These are phyloP conservation scores for Pholiota adiposa DNA, from an alignment of 1,284 basidiomycete species.

Conservation along the genomic window DNA sequence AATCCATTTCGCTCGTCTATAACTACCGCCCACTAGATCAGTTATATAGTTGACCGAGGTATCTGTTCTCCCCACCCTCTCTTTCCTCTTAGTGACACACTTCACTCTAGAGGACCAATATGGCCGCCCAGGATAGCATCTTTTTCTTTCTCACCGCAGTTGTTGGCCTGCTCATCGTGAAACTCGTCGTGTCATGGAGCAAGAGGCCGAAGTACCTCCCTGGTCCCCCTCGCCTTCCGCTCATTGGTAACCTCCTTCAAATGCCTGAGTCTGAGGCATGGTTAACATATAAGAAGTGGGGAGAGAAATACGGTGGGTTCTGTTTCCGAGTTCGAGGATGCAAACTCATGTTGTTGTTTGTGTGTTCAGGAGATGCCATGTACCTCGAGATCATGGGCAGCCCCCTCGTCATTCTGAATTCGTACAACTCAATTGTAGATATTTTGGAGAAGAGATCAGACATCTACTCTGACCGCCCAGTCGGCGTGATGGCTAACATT, in stretches of 20 bases:
- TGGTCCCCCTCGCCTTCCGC: constrained; percentile 23
- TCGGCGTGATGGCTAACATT: constrained; percentile 25
- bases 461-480: constrained; percentile 30
- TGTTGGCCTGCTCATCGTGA: constrained; percentile 7
- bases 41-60: constrained; percentile 6
- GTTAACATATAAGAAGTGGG: constrained; percentile 27
- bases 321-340: background rate
- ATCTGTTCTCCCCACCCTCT: background rate
- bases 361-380: constrained; percentile 24
- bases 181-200: constrained; percentile 8
- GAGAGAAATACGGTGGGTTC: constrained; percentile 23
- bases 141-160: constrained; percentile 11
- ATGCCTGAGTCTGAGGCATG: constrained; percentile 27
- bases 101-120: constrained; percentile 2
- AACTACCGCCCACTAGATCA: background rate
- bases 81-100: background rate
- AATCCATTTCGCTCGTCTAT: background rate
- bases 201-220: constrained; percentile 22
- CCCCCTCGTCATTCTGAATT: constrained; percentile 26
- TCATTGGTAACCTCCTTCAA: constrained; percentile 28
- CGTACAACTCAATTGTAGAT: constrained; percentile 24
- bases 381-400: constrained; percentile 26
- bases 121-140: constrained; percentile 8
- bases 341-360: background rate
- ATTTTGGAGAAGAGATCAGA: constrained; percentile 28